Conservation (phyloP, 2,329 filamentous ascomycete species). For the Drechslerella coelobrocha region DNA sequence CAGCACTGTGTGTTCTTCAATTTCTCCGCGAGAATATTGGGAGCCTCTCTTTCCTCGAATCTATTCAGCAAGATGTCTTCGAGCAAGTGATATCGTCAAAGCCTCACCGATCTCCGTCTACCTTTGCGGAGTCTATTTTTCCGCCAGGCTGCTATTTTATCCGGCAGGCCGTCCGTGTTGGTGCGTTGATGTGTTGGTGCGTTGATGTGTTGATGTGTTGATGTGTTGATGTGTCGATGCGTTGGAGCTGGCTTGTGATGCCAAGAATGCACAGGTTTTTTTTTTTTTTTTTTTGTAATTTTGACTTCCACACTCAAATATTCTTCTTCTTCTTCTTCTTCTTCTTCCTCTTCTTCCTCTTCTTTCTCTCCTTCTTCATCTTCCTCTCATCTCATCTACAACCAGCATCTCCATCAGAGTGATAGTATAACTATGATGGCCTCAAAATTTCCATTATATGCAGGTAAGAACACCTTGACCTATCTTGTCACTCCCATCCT, state of each 20-base stretch:
- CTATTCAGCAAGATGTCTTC: too few relatives aligned
- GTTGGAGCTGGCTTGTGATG: neutral
- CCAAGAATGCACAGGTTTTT: neutral
- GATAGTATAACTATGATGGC: neutral
- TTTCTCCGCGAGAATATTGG: neutral
- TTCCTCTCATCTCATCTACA: neutral
- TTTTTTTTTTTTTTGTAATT: neutral
- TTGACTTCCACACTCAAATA: neutral
- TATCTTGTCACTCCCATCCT: constrained; percentile 40
- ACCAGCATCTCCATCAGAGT: neutral
- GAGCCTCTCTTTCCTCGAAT: too few relatives aligned
- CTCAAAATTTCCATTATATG: neutral
- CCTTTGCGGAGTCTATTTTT: constrained; percentile 5
- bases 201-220: neutral
- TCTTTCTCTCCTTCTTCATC: neutral
- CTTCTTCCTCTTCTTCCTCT: neutral
- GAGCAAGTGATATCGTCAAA: too few relatives aligned
- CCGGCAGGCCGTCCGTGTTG: constrained; percentile 17
- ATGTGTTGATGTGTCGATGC: neutral
- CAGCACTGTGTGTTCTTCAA: neutral
- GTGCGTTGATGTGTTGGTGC: constrained; percentile 1
- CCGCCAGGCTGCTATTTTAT: constrained; percentile 8
- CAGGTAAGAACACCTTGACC: constrained; percentile 6
- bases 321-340: neutral
- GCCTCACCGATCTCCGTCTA: neutral